A percentile compares a stretch with the other conserved stretches of the same genome.
Evolutionary conservation across 129 eudicot species (phyloP).

Genomic region (Heracleum sosnowskyi): DNA sequence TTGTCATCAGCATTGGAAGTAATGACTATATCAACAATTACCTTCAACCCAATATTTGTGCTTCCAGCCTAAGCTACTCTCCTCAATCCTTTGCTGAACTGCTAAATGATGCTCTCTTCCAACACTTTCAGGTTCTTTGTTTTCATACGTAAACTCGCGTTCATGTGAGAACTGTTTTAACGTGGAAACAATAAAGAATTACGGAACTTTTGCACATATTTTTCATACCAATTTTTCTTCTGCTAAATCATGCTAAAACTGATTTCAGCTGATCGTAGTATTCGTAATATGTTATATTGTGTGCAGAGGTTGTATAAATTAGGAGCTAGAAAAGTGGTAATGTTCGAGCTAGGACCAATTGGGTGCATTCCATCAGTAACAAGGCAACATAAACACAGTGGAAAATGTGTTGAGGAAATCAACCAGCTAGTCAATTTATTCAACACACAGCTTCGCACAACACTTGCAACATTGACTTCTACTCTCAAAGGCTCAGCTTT

Average conservation of each 20-base stretch:
- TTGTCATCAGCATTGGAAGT: conserved; percentile 15
- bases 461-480: conserved; percentile 28
- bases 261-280: neutral
- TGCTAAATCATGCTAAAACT: no score
- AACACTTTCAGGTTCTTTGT: conserved; percentile 29
- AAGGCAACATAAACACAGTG: conserved; percentile 14
- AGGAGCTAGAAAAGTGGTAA: conserved; percentile 46
- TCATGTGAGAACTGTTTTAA: neutral
- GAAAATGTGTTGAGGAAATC: conserved; percentile 32
- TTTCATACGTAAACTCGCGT: neutral
- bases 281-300: neutral
- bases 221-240: no score
- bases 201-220: no score
- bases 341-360: conserved; percentile 53
- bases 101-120: conserved; percentile 28
- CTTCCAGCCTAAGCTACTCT: conserved; percentile 15
- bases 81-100: conserved; percentile 37
- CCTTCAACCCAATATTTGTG: conserved; percentile 3
- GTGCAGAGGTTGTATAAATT: conserved; percentile 37
- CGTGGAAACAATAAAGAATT: neutral
- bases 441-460: conserved; percentile 24
- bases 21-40: conserved; percentile 21
- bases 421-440: conserved; percentile 27
- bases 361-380: conserved; percentile 46
- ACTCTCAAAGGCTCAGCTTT: conserved; percentile 34